These are phyloP conservation scores for Candida nonsorbophila DNA, from an alignment of 805 yeast genomes.

Conservation along the genomic window DNA sequence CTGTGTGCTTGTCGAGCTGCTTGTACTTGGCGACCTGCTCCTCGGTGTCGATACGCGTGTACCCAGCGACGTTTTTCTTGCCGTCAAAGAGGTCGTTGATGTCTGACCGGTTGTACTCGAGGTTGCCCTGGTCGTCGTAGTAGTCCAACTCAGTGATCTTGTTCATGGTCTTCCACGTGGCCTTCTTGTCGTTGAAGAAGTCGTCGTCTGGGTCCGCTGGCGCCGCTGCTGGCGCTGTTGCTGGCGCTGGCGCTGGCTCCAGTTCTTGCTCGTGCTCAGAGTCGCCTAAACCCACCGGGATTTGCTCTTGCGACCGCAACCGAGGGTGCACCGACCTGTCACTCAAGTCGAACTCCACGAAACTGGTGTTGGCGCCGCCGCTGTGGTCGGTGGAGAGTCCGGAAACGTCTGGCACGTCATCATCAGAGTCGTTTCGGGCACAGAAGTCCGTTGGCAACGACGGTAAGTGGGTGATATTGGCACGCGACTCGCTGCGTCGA, in stretches of 20 bases:
- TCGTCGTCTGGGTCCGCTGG: conserved; percentile 18
- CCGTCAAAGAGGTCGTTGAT: conserved; percentile 21
- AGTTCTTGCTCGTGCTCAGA: too few species aligned
- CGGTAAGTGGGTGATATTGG: conserved; percentile 9
- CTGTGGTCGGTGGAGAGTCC: not conserved
- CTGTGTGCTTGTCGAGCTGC: conserved; percentile 47
- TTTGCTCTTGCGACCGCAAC: conserved; percentile 1
- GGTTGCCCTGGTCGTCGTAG: conserved; percentile 74
- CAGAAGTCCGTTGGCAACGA: conserved; percentile 6
- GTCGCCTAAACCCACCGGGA: too few species aligned
- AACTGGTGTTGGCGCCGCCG: conserved; percentile 5
- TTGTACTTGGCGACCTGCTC: conserved; percentile 74
- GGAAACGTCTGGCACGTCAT: conserved; percentile 3
- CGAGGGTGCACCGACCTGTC: conserved; percentile 1
- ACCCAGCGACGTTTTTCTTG: conserved; percentile 53
- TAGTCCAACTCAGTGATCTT: conserved; percentile 72
- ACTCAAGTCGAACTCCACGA: conserved; percentile 11
- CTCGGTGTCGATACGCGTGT: conserved; percentile 84
- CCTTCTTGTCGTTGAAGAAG: conserved; percentile 33
- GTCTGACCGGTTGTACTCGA: conserved; percentile 34
- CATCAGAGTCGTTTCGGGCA: conserved; percentile 1
- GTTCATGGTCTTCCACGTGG: conserved; percentile 79
- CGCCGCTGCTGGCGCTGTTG: not conserved
- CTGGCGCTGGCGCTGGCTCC: not conserved
- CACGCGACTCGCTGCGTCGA: conserved; percentile 10